These are phyloP conservation scores for Spirogloea muscicola DNA, from an alignment of 139 green algal species.

Conservation along the genomic window DNA sequence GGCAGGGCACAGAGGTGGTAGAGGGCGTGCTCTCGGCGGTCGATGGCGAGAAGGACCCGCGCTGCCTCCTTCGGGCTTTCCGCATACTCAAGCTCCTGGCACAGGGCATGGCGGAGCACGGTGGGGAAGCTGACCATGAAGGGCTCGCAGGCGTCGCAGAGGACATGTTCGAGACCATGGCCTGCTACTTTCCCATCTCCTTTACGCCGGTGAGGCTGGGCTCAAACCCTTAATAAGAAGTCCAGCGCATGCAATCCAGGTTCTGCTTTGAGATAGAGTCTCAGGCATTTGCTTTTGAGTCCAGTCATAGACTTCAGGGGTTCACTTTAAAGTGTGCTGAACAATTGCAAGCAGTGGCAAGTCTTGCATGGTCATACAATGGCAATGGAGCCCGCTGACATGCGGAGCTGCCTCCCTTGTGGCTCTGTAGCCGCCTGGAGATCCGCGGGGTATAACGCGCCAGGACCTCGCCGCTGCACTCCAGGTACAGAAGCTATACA, in stretches of 20 bases:
- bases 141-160: constrained; percentile 25
- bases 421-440: constrained; percentile 25
- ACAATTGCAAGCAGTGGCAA: too few species aligned
- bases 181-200: constrained; percentile 84
- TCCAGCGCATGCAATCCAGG: not conserved
- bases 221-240: not conserved
- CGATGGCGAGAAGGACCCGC: constrained; percentile 87
- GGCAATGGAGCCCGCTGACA: not conserved
- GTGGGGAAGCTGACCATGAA: not conserved
- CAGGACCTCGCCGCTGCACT: constrained; percentile 22
- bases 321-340: not conserved
- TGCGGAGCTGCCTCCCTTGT: not conserved
- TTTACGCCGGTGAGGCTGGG: constrained; percentile 66
- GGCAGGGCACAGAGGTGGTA: constrained; percentile 12
- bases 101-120: not conserved
- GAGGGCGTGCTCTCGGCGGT: constrained; percentile 45
- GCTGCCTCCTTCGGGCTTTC: constrained; percentile 76
- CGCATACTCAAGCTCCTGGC: constrained; percentile 35
- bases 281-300: not conserved
- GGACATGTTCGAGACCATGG: constrained; percentile 78
- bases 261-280: not conserved
- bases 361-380: not conserved
- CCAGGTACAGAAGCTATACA: not conserved
- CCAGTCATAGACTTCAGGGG: not conserved
- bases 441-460: constrained; percentile 32